Evolutionary conservation across 768 basidiomycete species (phyloP), one percentile per base, ranked within the genome.

Genomic region (Collybia mongolica): DNA sequence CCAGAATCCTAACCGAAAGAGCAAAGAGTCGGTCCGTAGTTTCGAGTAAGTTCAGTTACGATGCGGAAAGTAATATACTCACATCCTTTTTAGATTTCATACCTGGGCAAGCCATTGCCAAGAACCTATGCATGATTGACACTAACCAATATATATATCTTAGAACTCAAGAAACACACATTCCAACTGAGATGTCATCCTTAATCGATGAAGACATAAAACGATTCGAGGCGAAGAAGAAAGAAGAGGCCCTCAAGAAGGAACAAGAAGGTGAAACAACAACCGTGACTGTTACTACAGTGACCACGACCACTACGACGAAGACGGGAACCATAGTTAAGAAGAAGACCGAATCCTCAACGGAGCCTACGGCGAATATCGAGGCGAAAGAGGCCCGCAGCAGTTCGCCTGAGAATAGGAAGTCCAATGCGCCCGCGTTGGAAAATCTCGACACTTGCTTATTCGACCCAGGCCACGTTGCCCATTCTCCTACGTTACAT

Each of bases 11-110:
- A 40, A 74, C 70, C 11, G 72, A 76, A 52, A 65, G 74, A 29
- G 68, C 77, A 2, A 75, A 72, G 60, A 71, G 75, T 49, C 73
- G 72, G 41, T 71, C 77, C 5, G 69, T 79, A 53, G 77, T 72
- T 11, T 61, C 69, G 3, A 80, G 79, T 79, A 56, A 51, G 75
- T 63, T 6, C 18, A 38, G 24, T 23, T 20, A 17, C 8, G 11
- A 2, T 36, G 36, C 44, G 5, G 11, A n/a, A 0, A 17, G 32
- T 48, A 14, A 18, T 32, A 43, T 43, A 23, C 28, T 53, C 7
- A 37, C 14, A 42, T 19, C 35, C 20, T 51, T 17, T 17, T 5
- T 29, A 71, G 72, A 71, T 42, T 70, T 68, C 50, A 60, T 56
- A 52, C 51, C 60, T 58, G 72, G 73, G 72, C 70, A 55, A 38